Evolutionary conservation across 106 monocot species (phyloP), one percentile per base, ranked within the genome.

Genomic region (Cymbidium sinense): DNA sequence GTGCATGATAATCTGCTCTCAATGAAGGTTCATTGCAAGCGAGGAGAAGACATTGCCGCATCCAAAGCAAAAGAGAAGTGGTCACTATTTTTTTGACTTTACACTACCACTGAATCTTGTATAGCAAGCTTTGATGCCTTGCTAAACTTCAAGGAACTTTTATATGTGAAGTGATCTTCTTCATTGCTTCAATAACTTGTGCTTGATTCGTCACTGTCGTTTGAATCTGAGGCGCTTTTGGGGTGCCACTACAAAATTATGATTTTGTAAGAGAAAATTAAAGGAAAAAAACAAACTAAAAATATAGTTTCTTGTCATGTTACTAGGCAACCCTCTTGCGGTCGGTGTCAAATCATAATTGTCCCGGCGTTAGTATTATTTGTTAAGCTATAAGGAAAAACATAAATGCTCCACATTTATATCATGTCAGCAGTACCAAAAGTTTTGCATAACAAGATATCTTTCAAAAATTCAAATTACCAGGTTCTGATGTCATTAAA

Each of bases 121-220:
- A 92, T 0, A 34, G 94, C 90, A 74, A 99, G 88, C 72, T 94
- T 99, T 75, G 98, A 94, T n/a, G 98, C 98, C 85, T 99, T 99
- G 50, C 80, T 80, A 78, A 99, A 99, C 77, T 99, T 99, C 25
- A 84, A 61, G 88, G 91, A 84, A 92, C 94, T 72, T 90, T 89
- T 83, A 99, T 99, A 73, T 99, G 98, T 35, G 94, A 88, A 34
- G 90, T 75, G 54, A 99, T 99, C 75, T 94, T 99, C 64, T 92
- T 88, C 92, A 99, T 94, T 30, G 96, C 96, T 77, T 96, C 93
- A 34, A 88, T 85, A 37, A 96, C 76, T 82, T 96, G 93, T 43
- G 73, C 58, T 82, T 87, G 86, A 30, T 21, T 89, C 91, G 82
- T 96, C 96, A 88, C 85, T 12, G 81, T 87, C 39, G 93, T 94